Base-by-base conservation (phyloP, 345 rosid genomes). In the Lepidium sativum region DNA sequence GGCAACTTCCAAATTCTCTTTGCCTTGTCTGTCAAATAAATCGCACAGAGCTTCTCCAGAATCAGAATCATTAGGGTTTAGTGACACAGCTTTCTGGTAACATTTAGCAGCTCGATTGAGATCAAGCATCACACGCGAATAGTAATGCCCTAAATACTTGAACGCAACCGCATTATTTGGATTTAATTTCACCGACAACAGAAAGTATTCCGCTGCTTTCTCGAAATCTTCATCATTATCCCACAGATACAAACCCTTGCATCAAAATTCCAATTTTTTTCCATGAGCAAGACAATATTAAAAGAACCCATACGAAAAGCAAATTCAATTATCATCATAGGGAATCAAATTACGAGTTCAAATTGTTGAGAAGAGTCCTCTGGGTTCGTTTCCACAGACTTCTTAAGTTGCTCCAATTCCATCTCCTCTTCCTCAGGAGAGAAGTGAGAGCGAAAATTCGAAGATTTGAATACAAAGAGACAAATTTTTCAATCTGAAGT, bases 41-140 rank as follows among this genome's bases (percentile, higher is more conserved):
- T 85, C 88, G 60, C 99, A 94, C 52, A 88, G 65, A 31, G 95
- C 81, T 37, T 90, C 99, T 60, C 96, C 96, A 1, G 92, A 72
- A 21, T 85, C 84, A 25, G 83, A 75, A 76, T 94, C 96, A 49
- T 83, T 79, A 1, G 95, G 86, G 58, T 76, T 59, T 37, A 94
- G 82, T 18, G 82, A 32, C 43, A 90, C 69, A 7, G 96, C 89
- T 78, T 97, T 82, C 70, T 86, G 97, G 70, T 86, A 88, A 80
- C 99, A 94, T 75, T 90, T 94, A 43, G 86, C 73, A 54, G 97
- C 95, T 75, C 99, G 85, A 40, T 81, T 85, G 27, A 65, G 44
- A 77, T 84, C 97, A 10, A 35, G 62, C 20, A 75, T 58, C 63
- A 79, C 75, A 39, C 59, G 51, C 27, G 77, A 67, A 56, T 91